Conservation (phyloP, 2,329 filamentous ascomycete species). For the Diaporthe vaccinii region DNA sequence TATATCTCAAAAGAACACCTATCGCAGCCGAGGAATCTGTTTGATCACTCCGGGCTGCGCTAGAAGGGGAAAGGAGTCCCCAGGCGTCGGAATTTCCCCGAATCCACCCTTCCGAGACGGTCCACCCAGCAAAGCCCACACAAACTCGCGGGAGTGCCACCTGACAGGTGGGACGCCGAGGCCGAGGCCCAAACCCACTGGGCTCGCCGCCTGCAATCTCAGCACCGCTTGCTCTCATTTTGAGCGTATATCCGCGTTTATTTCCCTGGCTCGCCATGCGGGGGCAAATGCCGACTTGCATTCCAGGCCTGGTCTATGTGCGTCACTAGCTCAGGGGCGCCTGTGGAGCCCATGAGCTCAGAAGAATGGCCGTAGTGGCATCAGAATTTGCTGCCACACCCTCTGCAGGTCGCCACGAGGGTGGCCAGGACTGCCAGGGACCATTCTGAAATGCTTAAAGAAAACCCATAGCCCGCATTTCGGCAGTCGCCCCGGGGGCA, state of each 20-base stretch:
- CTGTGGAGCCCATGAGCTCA: constrained; percentile 28
- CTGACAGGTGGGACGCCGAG: constrained; percentile 9
- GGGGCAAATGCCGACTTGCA: constrained; percentile 8
- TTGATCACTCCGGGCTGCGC: constrained; percentile 25
- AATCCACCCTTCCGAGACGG: constrained; percentile 16
- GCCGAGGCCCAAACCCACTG: constrained; percentile 14
- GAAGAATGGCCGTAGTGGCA: constrained; percentile 26
- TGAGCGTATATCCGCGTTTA: not conserved
- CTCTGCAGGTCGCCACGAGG: constrained; percentile 8
- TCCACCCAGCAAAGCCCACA: not conserved
- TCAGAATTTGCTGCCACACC: constrained; percentile 34
- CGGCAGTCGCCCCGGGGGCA: not conserved
- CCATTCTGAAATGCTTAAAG: constrained; percentile 17
- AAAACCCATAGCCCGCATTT: constrained; percentile 6
- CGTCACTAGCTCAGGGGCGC: constrained; percentile 33
- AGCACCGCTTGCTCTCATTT: constrained; percentile 10
- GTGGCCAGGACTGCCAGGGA: not conserved
- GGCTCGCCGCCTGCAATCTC: constrained; percentile 22
- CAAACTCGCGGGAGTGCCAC: not conserved
- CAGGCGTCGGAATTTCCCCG: constrained; percentile 15
- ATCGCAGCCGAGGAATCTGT: not conserved
- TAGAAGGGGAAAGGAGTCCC: constrained; percentile 15
- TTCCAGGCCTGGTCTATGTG: constrained; percentile 17
- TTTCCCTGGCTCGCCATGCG: constrained; percentile 18
- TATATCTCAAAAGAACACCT: not conserved